These are phyloP conservation scores for Erodium moschatum DNA, from an alignment of 441 rosid species.

Conservation along the genomic window DNA sequence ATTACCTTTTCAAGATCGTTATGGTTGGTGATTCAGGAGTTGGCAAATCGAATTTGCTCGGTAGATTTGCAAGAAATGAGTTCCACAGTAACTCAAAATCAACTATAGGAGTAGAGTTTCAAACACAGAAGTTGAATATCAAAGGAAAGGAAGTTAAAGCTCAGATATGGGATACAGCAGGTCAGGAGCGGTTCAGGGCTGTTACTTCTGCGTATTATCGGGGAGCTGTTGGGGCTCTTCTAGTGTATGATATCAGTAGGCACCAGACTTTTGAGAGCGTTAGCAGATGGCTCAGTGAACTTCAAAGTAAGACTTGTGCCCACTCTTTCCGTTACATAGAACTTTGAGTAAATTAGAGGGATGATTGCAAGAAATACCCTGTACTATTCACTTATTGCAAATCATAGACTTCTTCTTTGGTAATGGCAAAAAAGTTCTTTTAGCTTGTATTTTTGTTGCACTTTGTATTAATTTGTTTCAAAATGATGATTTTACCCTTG, in stretches of 20 bases:
- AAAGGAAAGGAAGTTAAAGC: background rate
- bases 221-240: background rate
- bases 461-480: too few species aligned
- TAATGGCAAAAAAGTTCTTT: too few species aligned
- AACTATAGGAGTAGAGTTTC: background rate
- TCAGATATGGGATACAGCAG: background rate
- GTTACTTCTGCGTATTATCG: background rate
- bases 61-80: background rate
- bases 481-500: too few species aligned
- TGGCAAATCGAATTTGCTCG: conserved; percentile 4
- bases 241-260: background rate
- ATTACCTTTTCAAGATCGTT: conserved; percentile 7
- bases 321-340: too few species aligned
- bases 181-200: background rate
- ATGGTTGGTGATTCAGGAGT: conserved; percentile 4
- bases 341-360: too few species aligned
- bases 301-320: background rate
- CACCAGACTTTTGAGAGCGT: background rate
- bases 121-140: background rate
- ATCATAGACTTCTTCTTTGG: too few species aligned
- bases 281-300: background rate
- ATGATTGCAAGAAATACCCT: too few species aligned
- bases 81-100: background rate
- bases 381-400: too few species aligned
- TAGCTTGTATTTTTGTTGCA: too few species aligned